Conservation (phyloP, 352 stramenopile genomes). For the Globisporangium acanthophoron region DNA sequence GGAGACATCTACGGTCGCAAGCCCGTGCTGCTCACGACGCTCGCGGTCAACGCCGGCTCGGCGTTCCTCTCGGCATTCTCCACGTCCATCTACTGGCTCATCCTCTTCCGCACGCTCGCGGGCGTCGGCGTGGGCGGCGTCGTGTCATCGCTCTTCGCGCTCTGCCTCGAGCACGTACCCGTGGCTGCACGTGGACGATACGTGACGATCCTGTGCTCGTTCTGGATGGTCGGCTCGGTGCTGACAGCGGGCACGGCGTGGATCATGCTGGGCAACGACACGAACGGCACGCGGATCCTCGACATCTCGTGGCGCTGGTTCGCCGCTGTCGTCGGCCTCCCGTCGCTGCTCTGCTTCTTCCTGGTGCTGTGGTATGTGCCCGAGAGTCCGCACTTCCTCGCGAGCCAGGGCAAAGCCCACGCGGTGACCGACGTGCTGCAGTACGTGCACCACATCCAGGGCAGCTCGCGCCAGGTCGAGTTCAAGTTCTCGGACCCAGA, state of each 20-base stretch:
- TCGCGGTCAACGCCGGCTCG: slow-evolving; percentile 74
- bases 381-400: slow-evolving; percentile 78
- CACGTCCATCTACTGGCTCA: slow-evolving; percentile 65
- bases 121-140: slow-evolving; percentile 81
- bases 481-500: slow-evolving; percentile 67
- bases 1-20: slow-evolving; percentile 83
- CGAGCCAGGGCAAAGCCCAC: slow-evolving; percentile 52
- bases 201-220: slow-evolving; percentile 85
- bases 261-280: slow-evolving; percentile 78
- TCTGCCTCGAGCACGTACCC: slow-evolving; percentile 85
- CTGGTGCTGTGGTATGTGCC: slow-evolving; percentile 67
- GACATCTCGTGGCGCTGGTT: slow-evolving; percentile 83
- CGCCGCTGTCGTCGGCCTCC: slow-evolving; percentile 63
- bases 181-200: slow-evolving; percentile 61
- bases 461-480: slow-evolving; percentile 40
- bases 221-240: slow-evolving; percentile 90
- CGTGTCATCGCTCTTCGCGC: slow-evolving; percentile 78
- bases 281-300: slow-evolving; percentile 49
- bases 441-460: slow-evolving; percentile 53
- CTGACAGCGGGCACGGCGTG: slow-evolving; percentile 76
- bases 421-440: slow-evolving; percentile 50
- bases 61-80: slow-evolving; percentile 75
- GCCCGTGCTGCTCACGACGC: slow-evolving; percentile 62
- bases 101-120: slow-evolving; percentile 63
- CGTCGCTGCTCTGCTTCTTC: slow-evolving; percentile 62